Conservation (phyloP, 106 monocot genomes). For the Narthecium ossifragum region DNA sequence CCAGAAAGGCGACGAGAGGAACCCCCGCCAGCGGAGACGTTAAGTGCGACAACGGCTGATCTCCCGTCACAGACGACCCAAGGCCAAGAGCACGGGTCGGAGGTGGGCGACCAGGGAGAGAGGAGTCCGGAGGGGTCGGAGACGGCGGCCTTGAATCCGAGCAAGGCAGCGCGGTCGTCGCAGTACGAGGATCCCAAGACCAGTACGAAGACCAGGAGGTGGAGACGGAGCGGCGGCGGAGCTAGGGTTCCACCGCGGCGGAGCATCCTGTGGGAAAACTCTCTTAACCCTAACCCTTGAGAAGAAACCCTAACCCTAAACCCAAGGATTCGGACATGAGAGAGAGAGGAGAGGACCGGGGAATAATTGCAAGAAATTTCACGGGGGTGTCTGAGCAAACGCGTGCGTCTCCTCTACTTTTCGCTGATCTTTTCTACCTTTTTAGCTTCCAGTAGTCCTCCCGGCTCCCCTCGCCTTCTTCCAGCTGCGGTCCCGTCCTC, state of each 20-base stretch:
- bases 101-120: constrained; percentile 27
- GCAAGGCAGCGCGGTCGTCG: constrained; percentile 20
- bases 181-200: not conserved
- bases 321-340: not conserved
- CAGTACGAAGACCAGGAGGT: constrained; percentile 4
- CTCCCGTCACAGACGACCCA: constrained; percentile 38
- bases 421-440: not conserved
- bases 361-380: too few species aligned
- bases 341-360: too few species aligned
- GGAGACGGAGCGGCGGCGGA: not conserved
- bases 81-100: constrained; percentile 37
- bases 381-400: not conserved
- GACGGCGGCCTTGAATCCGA: constrained; percentile 42
- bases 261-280: constrained; percentile 12
- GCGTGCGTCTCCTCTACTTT: not conserved
- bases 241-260: constrained; percentile 5
- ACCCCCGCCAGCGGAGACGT: constrained; percentile 17
- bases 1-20: constrained; percentile 29
- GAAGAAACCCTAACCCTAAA: constrained; percentile 15
- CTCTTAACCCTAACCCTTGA: not conserved
- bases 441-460: not conserved
- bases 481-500: not conserved
- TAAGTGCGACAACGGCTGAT: constrained; percentile 30
- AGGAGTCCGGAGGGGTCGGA: constrained; percentile 45
- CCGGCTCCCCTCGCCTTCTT: too few species aligned